A percentile compares a stretch with the other conserved stretches of the same genome.
These are phyloP conservation scores for Microbotryomycetes sp. DNA, from an alignment of 1,284 basidiomycete species.

Conservation along the genomic window DNA sequence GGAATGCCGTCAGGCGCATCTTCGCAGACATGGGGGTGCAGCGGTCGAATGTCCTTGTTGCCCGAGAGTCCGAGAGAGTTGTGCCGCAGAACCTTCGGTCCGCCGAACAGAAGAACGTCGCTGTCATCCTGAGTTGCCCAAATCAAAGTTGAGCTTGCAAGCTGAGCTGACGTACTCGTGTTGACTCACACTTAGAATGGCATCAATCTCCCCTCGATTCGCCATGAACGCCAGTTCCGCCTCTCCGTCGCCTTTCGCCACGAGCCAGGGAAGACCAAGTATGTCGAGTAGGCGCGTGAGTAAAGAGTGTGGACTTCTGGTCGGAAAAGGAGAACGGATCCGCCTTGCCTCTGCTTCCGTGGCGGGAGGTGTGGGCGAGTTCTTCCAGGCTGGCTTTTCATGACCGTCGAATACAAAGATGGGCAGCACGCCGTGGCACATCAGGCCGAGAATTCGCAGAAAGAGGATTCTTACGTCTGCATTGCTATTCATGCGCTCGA, in stretches of 20 bases:
- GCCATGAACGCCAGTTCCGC: slow-evolving; percentile 89
- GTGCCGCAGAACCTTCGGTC: slow-evolving; percentile 63
- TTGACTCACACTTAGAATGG: slow-evolving; percentile 56
- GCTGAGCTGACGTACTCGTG: too few relatives aligned
- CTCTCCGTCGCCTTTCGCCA: slow-evolving; percentile 93
- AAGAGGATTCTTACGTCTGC: slow-evolving; percentile 49
- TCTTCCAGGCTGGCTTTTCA: slow-evolving; percentile 69
- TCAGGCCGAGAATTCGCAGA: slow-evolving; percentile 55
- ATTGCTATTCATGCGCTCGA: slow-evolving; percentile 47
- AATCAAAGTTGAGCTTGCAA: background rate
- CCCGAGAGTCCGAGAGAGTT: slow-evolving; percentile 55
- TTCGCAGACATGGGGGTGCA: background rate
- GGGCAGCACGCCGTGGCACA: slow-evolving; percentile 69
- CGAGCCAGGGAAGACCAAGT: slow-evolving; percentile 13
- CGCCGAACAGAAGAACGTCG: slow-evolving; percentile 86
- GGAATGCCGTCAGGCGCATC: background rate
- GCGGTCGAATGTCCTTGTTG: slow-evolving; percentile 1
- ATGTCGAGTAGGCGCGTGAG: too few relatives aligned
- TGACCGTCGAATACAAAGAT: slow-evolving; percentile 94
- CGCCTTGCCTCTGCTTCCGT: too few relatives aligned
- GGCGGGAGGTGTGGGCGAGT: slow-evolving; percentile 63
- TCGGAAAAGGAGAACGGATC: too few relatives aligned
- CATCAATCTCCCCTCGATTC: slow-evolving; percentile 72
- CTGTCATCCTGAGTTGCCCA: slow-evolving; percentile 59
- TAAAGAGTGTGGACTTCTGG: too few relatives aligned